Evolutionary conservation across 1,284 basidiomycete species (phyloP).

Genomic region (Singerocomus rubriflavus): DNA sequence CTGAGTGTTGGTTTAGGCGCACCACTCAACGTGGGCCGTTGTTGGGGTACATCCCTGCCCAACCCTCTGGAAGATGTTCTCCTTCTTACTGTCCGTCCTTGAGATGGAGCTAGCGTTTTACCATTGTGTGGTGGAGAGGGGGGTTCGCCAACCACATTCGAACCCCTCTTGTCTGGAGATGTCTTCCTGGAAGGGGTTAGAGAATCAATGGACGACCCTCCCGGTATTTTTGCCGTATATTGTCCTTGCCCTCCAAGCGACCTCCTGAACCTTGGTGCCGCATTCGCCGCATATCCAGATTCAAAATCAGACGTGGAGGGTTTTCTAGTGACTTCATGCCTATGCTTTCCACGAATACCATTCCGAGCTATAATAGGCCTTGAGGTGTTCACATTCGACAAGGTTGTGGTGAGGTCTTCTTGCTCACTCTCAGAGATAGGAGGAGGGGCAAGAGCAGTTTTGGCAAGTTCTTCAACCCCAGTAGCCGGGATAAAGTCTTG

Average conservation of each 20-base stretch:
- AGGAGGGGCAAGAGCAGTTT: slow-evolving; percentile 60
- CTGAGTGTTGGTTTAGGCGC: slow-evolving; percentile 52
- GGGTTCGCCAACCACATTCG: slow-evolving; percentile 35
- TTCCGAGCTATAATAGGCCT: slow-evolving; percentile 35
- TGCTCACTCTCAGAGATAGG: slow-evolving; percentile 70
- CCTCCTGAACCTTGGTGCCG: slow-evolving; percentile 59
- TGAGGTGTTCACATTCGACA: slow-evolving; percentile 21
- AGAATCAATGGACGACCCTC: slow-evolving; percentile 50
- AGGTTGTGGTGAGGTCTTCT: slow-evolving; percentile 44
- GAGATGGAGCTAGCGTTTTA: slow-evolving; percentile 21
- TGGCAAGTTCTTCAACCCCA: slow-evolving; percentile 65
- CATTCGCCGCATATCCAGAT: slow-evolving; percentile 85
- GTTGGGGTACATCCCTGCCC: slow-evolving; percentile 48
- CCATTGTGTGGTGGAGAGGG: slow-evolving; percentile 42
- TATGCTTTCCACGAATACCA: slow-evolving; percentile 46
- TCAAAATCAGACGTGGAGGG: slow-evolving; percentile 82
- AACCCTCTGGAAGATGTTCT: slow-evolving; percentile 42
- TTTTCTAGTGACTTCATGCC: slow-evolving; percentile 47
- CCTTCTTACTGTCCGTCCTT: slow-evolving; percentile 36
- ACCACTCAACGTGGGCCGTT: slow-evolving; percentile 40
- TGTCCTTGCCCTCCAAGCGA: slow-evolving; percentile 36
- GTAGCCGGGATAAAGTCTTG: slow-evolving; percentile 72
- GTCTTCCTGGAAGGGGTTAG: slow-evolving; percentile 57
- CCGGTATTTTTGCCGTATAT: slow-evolving; percentile 51
- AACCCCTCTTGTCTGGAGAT: slow-evolving; percentile 67